phyloP scores from a whole-genome alignment of 1,284 basidiomycete genomes.

The Hymenochaete sp. region DNA sequence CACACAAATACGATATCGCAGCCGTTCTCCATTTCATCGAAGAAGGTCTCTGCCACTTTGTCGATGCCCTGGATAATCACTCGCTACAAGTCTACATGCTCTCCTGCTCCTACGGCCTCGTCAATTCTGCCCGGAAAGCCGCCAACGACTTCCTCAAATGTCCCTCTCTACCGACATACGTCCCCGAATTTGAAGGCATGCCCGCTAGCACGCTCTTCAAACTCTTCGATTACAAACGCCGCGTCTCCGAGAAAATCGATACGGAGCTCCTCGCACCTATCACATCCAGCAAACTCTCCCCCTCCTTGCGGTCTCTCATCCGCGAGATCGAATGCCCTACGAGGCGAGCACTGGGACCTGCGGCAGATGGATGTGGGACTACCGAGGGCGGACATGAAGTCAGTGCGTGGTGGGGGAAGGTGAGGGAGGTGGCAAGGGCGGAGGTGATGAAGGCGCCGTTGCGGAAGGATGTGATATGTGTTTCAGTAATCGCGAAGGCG shows the following conservation, averaged over 20 bases:
- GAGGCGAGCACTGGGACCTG: neutral
- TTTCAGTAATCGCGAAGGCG: neutral
- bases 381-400: conserved; percentile 1
- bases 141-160: conserved; percentile 6
- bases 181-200: conserved; percentile 2
- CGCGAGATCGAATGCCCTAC: conserved; percentile 7
- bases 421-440: conserved; percentile 4
- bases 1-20: conserved; percentile 14
- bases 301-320: neutral
- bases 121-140: conserved; percentile 2
- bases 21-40: conserved; percentile 1
- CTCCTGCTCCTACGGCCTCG: conserved; percentile 7
- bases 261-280: conserved; percentile 4
- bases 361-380: conserved; percentile 4
- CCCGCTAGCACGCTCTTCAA: neutral
- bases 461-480: neutral
- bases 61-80: neutral
- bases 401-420: conserved; percentile 1
- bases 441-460: conserved; percentile 8
- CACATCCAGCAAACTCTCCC: neutral
- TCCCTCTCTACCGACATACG: neutral
- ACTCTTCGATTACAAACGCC: conserved; percentile 6
- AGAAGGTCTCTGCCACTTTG: neutral
- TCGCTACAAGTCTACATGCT: conserved; percentile 7
- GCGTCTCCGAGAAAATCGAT: conserved; percentile 8